Evolutionary conservation across 176 grass and related monocot genomes (phyloP).

Genomic region (Hyparrhenia diplandra): DNA sequence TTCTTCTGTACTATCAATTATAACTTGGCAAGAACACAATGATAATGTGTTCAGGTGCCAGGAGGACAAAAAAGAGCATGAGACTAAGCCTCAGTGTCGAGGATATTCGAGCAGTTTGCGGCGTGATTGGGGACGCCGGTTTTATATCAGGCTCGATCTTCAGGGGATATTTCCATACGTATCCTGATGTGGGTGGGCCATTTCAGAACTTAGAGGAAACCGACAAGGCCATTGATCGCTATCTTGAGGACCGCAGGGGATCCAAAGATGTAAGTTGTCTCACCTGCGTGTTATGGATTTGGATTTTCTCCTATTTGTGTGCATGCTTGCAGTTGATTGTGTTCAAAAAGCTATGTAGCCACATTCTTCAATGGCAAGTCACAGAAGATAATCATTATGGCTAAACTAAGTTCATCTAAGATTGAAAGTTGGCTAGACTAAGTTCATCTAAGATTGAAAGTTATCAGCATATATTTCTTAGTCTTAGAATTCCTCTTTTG

Average conservation of each 20-base stretch:
- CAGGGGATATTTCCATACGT: neutral
- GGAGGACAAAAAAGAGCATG: neutral
- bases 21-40: neutral
- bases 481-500: neutral
- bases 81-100: neutral
- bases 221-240: neutral
- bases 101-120: neutral
- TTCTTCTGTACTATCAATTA: neutral
- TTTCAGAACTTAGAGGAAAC: neutral
- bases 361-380: neutral
- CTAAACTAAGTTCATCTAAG: too few species aligned
- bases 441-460: neutral
- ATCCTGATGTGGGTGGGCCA: constrained; percentile 10
- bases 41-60: neutral
- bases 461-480: neutral
- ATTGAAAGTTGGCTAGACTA: too few species aligned
- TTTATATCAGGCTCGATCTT: neutral
- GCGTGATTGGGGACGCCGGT: neutral
- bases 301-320: neutral
- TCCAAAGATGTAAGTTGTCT: constrained; percentile 9
- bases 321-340: neutral
- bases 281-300: neutral
- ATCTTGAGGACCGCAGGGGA: neutral
- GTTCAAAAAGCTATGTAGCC: neutral
- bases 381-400: too few species aligned